Percentiles rank a stretch among this genome's conserved stretches.
Conservation (phyloP, 75 land plant genomes). For the Pseudotsuga menziesii region DNA sequence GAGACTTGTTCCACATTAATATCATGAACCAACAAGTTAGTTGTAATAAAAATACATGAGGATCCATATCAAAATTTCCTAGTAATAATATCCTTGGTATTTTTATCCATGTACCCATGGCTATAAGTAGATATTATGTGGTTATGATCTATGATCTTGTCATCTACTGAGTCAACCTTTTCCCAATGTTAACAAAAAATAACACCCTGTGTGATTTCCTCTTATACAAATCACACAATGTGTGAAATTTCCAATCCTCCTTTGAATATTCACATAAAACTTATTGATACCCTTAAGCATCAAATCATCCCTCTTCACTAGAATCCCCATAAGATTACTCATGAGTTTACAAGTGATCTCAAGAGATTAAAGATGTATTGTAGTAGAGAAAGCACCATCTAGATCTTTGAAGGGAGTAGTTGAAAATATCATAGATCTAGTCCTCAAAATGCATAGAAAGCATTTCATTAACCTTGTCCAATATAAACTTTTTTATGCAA, state of each 20-base stretch:
- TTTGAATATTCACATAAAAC: constrained; percentile 51
- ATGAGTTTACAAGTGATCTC: constrained; percentile 52
- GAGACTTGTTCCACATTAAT: constrained; percentile 63
- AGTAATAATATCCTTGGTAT: constrained; percentile 54
- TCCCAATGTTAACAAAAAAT: constrained; percentile 47
- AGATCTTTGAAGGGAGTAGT: constrained; percentile 42
- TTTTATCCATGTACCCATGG: constrained; percentile 62
- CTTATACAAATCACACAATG: constrained; percentile 53
- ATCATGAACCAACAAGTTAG: constrained; percentile 49
- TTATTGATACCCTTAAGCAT: constrained; percentile 63
- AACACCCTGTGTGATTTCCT: constrained; percentile 55
- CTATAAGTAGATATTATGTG: constrained; percentile 48
- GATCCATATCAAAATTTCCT: constrained; percentile 57
- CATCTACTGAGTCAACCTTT: constrained; percentile 56
- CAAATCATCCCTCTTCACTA: constrained; percentile 57
- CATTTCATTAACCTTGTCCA: too few relatives aligned
- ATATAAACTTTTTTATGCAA: too few relatives aligned
- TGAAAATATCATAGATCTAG: constrained; percentile 55
- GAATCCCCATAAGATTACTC: constrained; percentile 51
- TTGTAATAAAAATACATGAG: constrained; percentile 51
- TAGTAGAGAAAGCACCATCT: constrained; percentile 47
- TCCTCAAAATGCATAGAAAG: too few relatives aligned
- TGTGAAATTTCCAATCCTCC: constrained; percentile 51
- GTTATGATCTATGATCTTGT: constrained; percentile 50
- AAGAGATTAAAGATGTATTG: constrained; percentile 56